These are phyloP conservation scores for Lodderomyces theae DNA, from an alignment of 1,139 yeast species.

Conservation along the genomic window DNA sequence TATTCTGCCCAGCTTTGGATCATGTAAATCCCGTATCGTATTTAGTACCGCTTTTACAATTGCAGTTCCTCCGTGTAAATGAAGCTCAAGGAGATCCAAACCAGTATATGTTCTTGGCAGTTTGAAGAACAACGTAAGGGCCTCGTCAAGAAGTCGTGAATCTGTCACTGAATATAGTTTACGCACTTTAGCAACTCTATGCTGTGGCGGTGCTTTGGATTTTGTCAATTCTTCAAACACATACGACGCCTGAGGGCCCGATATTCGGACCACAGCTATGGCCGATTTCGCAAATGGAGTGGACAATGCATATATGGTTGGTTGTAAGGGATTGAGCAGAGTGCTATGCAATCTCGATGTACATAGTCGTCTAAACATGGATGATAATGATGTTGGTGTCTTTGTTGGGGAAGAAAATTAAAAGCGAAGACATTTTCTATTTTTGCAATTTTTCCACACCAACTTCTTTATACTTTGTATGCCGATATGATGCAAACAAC, in stretches of 20 bases:
- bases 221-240: constrained; percentile 50
- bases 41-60: constrained; percentile 66
- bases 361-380: constrained; percentile 1
- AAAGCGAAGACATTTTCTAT: not conserved
- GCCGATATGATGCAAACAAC: not conserved
- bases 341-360: not conserved
- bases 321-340: constrained; percentile 17
- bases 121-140: constrained; percentile 65
- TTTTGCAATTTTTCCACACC: not conserved
- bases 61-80: constrained; percentile 92
- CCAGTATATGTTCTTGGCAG: constrained; percentile 90
- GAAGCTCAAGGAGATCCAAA: constrained; percentile 83
- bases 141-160: constrained; percentile 62
- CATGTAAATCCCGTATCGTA: constrained; percentile 57
- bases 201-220: constrained; percentile 35
- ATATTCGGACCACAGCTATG: constrained; percentile 77
- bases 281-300: constrained; percentile 83
- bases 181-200: constrained; percentile 57
- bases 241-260: constrained; percentile 63
- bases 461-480: no score
- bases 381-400: not conserved
- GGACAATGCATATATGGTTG: constrained; percentile 88
- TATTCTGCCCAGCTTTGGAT: constrained; percentile 33
- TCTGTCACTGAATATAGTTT: constrained; percentile 44
- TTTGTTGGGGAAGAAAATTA: not conserved